These are phyloP conservation scores for Shiraia sp. DNA, from an alignment of 2,329 filamentous ascomycete genomes.

Conservation along the genomic window DNA sequence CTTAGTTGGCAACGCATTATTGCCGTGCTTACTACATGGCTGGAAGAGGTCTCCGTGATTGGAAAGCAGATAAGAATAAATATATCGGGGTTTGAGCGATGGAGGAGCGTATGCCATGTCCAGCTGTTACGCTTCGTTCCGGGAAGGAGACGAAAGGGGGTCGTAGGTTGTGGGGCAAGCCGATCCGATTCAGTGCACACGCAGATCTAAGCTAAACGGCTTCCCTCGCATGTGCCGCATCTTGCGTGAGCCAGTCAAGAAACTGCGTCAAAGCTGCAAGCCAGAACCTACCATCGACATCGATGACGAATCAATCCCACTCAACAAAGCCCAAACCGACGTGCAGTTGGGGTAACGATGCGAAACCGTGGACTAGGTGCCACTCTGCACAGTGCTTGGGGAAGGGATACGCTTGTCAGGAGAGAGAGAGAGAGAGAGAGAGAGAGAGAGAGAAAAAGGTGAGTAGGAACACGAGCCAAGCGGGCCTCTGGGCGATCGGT, in stretches of 20 bases:
- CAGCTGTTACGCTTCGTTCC: slow-evolving; percentile 21
- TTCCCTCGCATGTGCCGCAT: slow-evolving; percentile 34
- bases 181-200: slow-evolving; percentile 39
- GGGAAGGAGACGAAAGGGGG: slow-evolving; percentile 20
- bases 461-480: too few relatives aligned
- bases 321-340: slow-evolving; percentile 8
- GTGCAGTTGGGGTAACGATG: not conserved
- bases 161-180: slow-evolving; percentile 29
- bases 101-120: too few relatives aligned
- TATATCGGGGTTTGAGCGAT: too few relatives aligned
- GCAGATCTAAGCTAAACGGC: slow-evolving; percentile 41
- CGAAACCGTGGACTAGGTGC: too few relatives aligned
- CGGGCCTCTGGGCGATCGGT: slow-evolving; percentile 22
- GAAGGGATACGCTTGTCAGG: too few relatives aligned
- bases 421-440: not conserved
- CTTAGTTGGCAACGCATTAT: not conserved
- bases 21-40: slow-evolving; percentile 1
- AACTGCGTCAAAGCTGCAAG: slow-evolving; percentile 11
- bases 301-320: slow-evolving; percentile 19
- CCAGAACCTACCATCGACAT: slow-evolving; percentile 12
- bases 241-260: slow-evolving; percentile 22
- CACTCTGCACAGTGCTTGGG: too few relatives aligned
- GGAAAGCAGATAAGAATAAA: too few relatives aligned
- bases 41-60: slow-evolving; percentile 6
- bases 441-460: not conserved